Conservation (phyloP, 192 early-diverging fungal genomes). For the Backusella tarrabulga region DNA sequence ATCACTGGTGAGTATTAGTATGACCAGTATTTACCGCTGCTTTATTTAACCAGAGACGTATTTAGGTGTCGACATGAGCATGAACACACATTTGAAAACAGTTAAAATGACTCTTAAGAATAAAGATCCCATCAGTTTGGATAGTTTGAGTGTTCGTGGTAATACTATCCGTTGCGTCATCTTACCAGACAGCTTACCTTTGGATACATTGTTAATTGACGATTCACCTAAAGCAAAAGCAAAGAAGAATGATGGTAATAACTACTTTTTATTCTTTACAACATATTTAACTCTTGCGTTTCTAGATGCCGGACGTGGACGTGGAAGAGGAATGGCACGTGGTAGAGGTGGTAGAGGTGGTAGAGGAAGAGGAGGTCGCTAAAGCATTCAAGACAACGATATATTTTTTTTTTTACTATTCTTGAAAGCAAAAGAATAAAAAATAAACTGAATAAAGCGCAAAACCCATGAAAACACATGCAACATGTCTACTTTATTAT, state of each 20-base stretch:
- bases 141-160: slow-evolving; percentile 93
- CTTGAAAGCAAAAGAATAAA: not conserved
- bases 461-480: too few relatives aligned
- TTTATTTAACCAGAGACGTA: not conserved
- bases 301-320: slow-evolving; percentile 51
- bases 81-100: slow-evolving; percentile 98
- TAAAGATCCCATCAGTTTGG: slow-evolving; percentile 86
- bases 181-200: slow-evolving; percentile 89
- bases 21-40: not conserved
- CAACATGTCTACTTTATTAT: too few relatives aligned
- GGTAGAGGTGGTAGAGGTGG: slow-evolving; percentile 62
- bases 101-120: slow-evolving; percentile 98
- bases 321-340: slow-evolving; percentile 75
- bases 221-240: slow-evolving; percentile 92
- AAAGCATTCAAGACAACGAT: not conserved
- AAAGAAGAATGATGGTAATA: slow-evolving; percentile 73
- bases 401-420: not conserved
- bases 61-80: slow-evolving; percentile 94
- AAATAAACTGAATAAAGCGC: not conserved
- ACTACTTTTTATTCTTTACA: not conserved
- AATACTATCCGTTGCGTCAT: slow-evolving; percentile 96
- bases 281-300: slow-evolving; percentile 1
- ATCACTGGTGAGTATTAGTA: slow-evolving; percentile 58
- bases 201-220: slow-evolving; percentile 95
- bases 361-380: slow-evolving; percentile 46